Conservation (phyloP, 345 rosid species). For the Salix arbutifolia region DNA sequence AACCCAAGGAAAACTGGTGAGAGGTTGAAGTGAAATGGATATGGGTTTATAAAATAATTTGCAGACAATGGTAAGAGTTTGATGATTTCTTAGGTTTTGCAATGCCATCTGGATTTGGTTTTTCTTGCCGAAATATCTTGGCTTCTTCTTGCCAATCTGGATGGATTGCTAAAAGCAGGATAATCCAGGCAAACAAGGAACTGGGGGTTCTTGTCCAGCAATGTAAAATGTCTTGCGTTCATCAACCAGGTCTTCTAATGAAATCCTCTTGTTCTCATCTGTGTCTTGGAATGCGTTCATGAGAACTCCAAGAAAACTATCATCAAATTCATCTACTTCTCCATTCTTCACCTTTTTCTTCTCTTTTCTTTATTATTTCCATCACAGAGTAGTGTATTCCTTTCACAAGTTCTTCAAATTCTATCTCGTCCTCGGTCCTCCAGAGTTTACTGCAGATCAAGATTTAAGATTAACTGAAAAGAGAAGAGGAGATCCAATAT, state of each 20-base stretch:
- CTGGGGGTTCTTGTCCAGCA: constrained; percentile 16
- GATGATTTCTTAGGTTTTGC: constrained; percentile 22
- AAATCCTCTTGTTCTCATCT: constrained; percentile 16
- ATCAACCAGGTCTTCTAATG: constrained; percentile 27
- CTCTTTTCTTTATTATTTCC: constrained; percentile 23
- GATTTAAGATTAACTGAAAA: not conserved
- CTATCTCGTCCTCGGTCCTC: constrained; percentile 18
- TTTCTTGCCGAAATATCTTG: constrained; percentile 21
- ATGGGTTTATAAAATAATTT: not conserved
- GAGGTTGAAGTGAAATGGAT: not conserved
- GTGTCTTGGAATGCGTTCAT: constrained; percentile 2
- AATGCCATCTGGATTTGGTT: constrained; percentile 25
- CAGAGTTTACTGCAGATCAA: constrained; percentile 19
- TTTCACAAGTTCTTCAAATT: constrained; percentile 12
- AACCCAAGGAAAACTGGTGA: not conserved
- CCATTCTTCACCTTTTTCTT: constrained; percentile 1
- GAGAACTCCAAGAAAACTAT: constrained; percentile 30
- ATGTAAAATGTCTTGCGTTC: constrained; percentile 41
- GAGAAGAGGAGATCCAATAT: not conserved
- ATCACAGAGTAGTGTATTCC: not conserved
- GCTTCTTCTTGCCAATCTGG: constrained; percentile 43
- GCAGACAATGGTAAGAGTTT: not conserved
- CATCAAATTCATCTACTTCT: constrained; percentile 3
- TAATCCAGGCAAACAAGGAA: constrained; percentile 15
- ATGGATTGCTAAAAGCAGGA: constrained; percentile 29